Percentiles rank a stretch among this genome's conserved stretches.
Evolutionary conservation across 306 rosid genomes (phyloP).

Genomic region (Citrullus amarus): DNA sequence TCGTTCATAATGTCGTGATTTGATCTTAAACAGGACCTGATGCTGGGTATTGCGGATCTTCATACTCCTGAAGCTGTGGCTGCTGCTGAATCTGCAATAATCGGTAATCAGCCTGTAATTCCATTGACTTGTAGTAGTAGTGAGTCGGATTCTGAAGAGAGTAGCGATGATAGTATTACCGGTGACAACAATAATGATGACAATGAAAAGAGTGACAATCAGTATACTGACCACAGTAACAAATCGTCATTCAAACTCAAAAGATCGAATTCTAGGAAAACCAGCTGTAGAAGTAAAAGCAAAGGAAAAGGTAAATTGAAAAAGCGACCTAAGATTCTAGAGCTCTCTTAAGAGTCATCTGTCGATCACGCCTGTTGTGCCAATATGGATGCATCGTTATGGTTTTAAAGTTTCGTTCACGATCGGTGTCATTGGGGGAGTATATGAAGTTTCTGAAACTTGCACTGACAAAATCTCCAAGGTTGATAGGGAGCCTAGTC

Average conservation of each 20-base stretch:
- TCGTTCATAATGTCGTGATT: slow-evolving; percentile 9
- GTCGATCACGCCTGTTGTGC: background rate
- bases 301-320: slow-evolving; percentile 10
- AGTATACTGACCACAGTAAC: background rate
- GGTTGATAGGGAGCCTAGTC: background rate
- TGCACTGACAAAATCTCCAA: background rate
- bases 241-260: slow-evolving; percentile 4
- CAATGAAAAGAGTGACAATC: background rate
- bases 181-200: slow-evolving; percentile 12
- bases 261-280: slow-evolving; percentile 14
- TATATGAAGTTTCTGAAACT: background rate
- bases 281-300: slow-evolving; percentile 12
- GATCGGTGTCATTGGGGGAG: background rate
- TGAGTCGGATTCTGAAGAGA: slow-evolving; percentile 41
- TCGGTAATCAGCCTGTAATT: slow-evolving; percentile 41
- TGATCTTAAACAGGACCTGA: slow-evolving; percentile 76
- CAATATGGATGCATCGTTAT: background rate
- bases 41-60: slow-evolving; percentile 86
- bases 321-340: slow-evolving; percentile 47
- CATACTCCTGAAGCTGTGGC: slow-evolving; percentile 79
- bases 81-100: slow-evolving; percentile 73
- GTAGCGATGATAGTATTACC: slow-evolving; percentile 16
- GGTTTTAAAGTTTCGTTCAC: background rate
- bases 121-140: slow-evolving; percentile 29
- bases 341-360: slow-evolving; percentile 24